phyloP scores from a whole-genome alignment of 2,329 filamentous ascomycete genomes.

The Alternaria novae-zelandiae region DNA sequence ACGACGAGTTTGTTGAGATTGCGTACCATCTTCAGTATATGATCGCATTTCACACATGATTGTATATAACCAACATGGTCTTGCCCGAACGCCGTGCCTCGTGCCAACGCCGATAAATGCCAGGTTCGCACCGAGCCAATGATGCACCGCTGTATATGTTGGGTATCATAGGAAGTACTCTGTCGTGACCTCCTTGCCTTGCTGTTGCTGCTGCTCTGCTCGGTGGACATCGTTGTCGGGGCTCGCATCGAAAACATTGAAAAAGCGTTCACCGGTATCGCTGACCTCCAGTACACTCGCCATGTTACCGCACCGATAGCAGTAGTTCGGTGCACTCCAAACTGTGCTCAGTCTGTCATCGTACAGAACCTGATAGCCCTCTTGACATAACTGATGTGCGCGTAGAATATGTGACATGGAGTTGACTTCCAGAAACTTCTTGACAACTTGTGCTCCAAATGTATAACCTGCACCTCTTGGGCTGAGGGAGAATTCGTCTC shows the following conservation, averaged over 20 bases:
- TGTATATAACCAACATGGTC: slow-evolving; percentile 12
- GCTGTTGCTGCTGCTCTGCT: slow-evolving; percentile 75
- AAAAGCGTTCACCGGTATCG: slow-evolving; percentile 89
- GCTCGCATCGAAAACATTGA: slow-evolving; percentile 97
- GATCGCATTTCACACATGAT: slow-evolving; percentile 1
- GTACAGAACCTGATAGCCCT: slow-evolving; percentile 96
- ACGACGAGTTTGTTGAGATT: not conserved
- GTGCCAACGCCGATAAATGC: slow-evolving; percentile 22
- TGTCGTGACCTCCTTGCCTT: slow-evolving; percentile 74
- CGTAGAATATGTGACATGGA: slow-evolving; percentile 96
- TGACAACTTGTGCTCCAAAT: slow-evolving; percentile 96
- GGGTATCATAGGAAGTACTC: slow-evolving; percentile 70
- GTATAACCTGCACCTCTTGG: slow-evolving; percentile 95
- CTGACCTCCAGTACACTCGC: slow-evolving; percentile 96
- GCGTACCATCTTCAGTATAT: slow-evolving; percentile 3
- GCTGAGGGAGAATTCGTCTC: slow-evolving; percentile 94
- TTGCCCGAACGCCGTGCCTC: slow-evolving; percentile 13
- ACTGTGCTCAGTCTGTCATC: slow-evolving; percentile 94
- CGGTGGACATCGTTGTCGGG: slow-evolving; percentile 94
- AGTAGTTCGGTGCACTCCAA: slow-evolving; percentile 83
- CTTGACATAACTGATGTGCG: slow-evolving; percentile 97
- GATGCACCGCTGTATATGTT: slow-evolving; percentile 20
- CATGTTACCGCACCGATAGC: slow-evolving; percentile 95
- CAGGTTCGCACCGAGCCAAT: slow-evolving; percentile 10
- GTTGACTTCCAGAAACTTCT: slow-evolving; percentile 97